Percentiles rank a stretch among this genome's conserved stretches.
Evolutionary conservation across 1,139 yeast species (phyloP).

Genomic region (Yarrowia galli): DNA sequence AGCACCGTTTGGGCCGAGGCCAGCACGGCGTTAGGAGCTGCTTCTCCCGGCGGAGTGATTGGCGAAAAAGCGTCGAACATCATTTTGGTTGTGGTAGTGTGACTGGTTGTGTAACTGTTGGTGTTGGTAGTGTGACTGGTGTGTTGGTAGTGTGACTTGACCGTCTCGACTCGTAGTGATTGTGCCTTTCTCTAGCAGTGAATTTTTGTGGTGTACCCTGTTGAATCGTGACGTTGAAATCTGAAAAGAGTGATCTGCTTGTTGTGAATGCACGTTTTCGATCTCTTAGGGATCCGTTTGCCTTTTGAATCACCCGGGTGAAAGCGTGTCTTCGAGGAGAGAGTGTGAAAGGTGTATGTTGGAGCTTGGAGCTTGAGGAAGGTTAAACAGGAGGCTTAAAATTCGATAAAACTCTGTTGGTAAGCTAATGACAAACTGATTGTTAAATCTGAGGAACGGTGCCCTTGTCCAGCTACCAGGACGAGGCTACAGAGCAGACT

Average conservation of each 20-base stretch:
- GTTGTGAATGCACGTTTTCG: too few species aligned
- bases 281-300: constrained; percentile 5
- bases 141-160: too few species aligned
- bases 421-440: constrained; percentile 15
- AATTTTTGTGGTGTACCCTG: too few species aligned
- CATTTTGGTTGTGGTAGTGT: background rate
- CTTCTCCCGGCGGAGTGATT: constrained; percentile 47
- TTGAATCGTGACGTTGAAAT: too few species aligned
- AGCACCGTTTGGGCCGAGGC: constrained; percentile 52
- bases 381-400: constrained; percentile 27
- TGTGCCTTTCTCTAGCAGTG: too few species aligned
- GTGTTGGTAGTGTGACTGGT: too few species aligned
- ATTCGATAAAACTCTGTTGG: constrained; percentile 17
- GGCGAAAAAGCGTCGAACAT: constrained; percentile 41
- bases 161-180: too few species aligned
- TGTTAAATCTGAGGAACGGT: background rate
- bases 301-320: too few species aligned
- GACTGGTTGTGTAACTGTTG: background rate
- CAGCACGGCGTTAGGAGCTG: constrained; percentile 47
- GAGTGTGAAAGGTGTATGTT: background rate
- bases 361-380: background rate
- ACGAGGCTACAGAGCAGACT: too few species aligned
- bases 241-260: too few species aligned
- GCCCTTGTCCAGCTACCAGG: too few species aligned
- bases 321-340: too few species aligned